A percentile compares a stretch with the other conserved stretches of the same genome.
Conservation (phyloP, 1,284 basidiomycete genomes). For the Amanita bisporigera region DNA sequence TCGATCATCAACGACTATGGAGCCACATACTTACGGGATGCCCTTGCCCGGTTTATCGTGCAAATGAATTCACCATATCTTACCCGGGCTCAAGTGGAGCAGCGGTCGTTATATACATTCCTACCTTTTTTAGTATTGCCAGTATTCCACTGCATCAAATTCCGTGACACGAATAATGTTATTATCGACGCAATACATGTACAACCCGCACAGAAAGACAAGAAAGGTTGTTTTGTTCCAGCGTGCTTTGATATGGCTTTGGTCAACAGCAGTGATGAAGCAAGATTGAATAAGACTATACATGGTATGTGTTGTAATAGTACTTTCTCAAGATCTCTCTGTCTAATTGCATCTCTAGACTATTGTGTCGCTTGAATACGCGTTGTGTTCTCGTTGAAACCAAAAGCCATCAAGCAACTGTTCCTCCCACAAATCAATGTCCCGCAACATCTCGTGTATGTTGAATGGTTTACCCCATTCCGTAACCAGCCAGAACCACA, state of each 20-base stretch:
- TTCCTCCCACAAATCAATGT: too few relatives aligned
- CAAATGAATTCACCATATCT: too few relatives aligned
- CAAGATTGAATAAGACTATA: not conserved
- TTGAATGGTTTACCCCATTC: slow-evolving; percentile 2
- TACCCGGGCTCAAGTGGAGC: slow-evolving; percentile 14
- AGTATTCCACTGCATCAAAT: slow-evolving; percentile 25
- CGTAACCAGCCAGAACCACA: not conserved
- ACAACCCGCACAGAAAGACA: slow-evolving; percentile 13
- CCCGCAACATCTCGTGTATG: slow-evolving; percentile 6
- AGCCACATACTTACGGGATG: too few relatives aligned
- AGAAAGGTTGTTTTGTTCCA: too few relatives aligned
- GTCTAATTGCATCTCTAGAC: slow-evolving; percentile 15
- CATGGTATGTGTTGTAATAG: too few relatives aligned
- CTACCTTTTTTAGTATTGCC: slow-evolving; percentile 16
- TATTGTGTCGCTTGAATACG: slow-evolving; percentile 34
- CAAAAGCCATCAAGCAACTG: slow-evolving; percentile 12
- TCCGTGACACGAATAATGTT: not conserved
- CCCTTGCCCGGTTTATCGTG: too few relatives aligned
- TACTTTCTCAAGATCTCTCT: too few relatives aligned
- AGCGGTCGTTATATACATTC: slow-evolving; percentile 4
- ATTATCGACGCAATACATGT: slow-evolving; percentile 25
- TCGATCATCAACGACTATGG: too few relatives aligned
- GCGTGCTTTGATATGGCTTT: slow-evolving; percentile 18
- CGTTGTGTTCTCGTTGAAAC: slow-evolving; percentile 36
- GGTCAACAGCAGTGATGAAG: not conserved